Evolutionary conservation across 1,139 yeast genomes (phyloP).

Genomic region (Meyerozyma elateridarum): DNA sequence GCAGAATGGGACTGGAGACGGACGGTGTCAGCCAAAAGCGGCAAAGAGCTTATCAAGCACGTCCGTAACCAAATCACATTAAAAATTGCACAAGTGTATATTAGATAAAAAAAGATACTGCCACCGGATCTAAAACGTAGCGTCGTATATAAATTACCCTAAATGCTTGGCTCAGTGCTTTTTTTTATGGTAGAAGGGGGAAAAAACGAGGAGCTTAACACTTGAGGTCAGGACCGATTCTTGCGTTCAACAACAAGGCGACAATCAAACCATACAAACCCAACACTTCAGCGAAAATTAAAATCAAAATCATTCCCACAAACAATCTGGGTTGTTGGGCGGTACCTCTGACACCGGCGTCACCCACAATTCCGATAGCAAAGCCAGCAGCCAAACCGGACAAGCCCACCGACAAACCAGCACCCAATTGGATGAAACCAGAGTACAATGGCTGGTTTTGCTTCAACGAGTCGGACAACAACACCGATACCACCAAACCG

Average conservation of each 20-base stretch:
- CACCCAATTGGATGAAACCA: constrained; percentile 97
- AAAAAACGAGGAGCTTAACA: too few species aligned
- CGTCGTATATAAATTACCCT: constrained; percentile 5
- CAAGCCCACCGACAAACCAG: constrained; percentile 95
- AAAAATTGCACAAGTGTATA: constrained; percentile 38
- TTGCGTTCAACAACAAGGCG: constrained; percentile 92
- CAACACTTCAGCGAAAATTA: constrained; percentile 97
- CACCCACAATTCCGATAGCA: constrained; percentile 98
- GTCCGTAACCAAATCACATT: constrained; percentile 31
- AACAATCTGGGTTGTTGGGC: constrained; percentile 96
- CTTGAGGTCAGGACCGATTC: constrained; percentile 87
- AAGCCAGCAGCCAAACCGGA: constrained; percentile 98
- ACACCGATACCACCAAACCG: constrained; percentile 94
- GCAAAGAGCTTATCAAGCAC: constrained; percentile 20
- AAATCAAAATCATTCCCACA: constrained; percentile 94
- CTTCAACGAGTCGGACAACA: constrained; percentile 85
- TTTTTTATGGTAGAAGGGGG: constrained; percentile 6
- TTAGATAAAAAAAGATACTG: constrained; percentile 9
- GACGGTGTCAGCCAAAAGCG: constrained; percentile 27
- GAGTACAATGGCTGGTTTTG: constrained; percentile 93
- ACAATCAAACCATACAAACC: constrained; percentile 97
- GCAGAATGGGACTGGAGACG: too few species aligned
- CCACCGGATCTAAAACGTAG: not conserved
- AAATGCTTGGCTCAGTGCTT: too few species aligned
- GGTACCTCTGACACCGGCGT: constrained; percentile 96